Conservation (phyloP, 169 alveolate species). For the Cryptosporidium parvum region DNA sequence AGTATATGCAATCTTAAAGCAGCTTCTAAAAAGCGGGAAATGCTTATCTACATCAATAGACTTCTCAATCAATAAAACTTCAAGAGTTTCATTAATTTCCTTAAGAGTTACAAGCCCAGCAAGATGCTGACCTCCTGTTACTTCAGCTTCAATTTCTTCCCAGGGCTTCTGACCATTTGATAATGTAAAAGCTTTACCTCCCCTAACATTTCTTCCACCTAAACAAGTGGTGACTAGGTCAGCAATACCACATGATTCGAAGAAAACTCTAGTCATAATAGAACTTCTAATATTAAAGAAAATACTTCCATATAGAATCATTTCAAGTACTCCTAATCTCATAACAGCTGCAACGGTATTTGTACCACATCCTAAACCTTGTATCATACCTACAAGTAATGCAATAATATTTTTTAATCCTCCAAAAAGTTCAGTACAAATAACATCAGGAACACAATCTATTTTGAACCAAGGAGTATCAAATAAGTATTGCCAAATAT, state of each 20-base stretch:
- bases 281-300: constrained; percentile 75
- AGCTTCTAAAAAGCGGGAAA: constrained; percentile 60
- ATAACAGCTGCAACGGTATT: constrained; percentile 95
- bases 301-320: constrained; percentile 75
- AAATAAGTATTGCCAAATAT: constrained; percentile 87
- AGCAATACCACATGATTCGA: constrained; percentile 93
- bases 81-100: constrained; percentile 71
- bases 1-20: constrained; percentile 50
- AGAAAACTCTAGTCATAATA: constrained; percentile 85
- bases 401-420: constrained; percentile 94
- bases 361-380: constrained; percentile 91
- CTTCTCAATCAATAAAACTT: constrained; percentile 44
- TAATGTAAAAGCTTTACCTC: constrained; percentile 91
- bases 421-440: constrained; percentile 94
- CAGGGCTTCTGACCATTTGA: constrained; percentile 86
- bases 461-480: constrained; percentile 91
- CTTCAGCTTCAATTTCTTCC: constrained; percentile 89
- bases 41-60: constrained; percentile 67
- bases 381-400: constrained; percentile 94
- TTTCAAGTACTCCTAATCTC: constrained; percentile 92
- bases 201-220: constrained; percentile 92
- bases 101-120: constrained; percentile 61
- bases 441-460: constrained; percentile 89
- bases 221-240: constrained; percentile 92
- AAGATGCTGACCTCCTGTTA: constrained; percentile 91